phyloP scores from a whole-genome alignment of 2,329 filamentous ascomycete species.

The Aspergillus costaricaensis region DNA sequence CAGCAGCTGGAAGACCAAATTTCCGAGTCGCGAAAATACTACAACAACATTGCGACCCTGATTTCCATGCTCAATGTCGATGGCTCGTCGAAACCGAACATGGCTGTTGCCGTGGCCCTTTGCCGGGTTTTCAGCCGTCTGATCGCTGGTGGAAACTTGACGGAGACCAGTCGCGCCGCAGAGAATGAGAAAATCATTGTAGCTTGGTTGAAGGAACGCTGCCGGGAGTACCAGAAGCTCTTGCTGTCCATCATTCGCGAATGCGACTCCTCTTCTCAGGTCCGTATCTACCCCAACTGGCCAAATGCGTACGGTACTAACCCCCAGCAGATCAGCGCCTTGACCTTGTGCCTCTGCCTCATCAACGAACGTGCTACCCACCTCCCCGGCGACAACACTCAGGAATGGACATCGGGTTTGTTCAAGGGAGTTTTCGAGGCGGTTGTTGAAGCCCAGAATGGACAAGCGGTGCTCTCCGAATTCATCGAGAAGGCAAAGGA shows the following conservation, averaged over 20 bases:
- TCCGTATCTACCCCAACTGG: conserved; percentile 19
- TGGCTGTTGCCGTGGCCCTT: conserved; percentile 75
- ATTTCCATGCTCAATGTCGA: conserved; percentile 61
- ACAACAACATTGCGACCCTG: conserved; percentile 82
- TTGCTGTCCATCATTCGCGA: conserved; percentile 63
- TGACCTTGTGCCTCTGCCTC: conserved; percentile 80
- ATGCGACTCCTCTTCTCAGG: conserved; percentile 60
- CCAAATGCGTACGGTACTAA: conserved; percentile 14
- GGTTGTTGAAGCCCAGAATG: conserved; percentile 60
- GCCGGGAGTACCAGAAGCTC: conserved; percentile 68
- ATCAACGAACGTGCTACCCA: conserved; percentile 75
- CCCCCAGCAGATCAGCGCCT: conserved; percentile 59
- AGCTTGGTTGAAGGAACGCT: conserved; percentile 75
- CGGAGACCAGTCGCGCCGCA: conserved; percentile 63
- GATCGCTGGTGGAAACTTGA: conserved; percentile 71
- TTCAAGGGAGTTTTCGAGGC: conserved; percentile 66
- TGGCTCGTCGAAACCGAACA: conserved; percentile 56
- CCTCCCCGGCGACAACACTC: conserved; percentile 61
- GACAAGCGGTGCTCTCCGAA: conserved; percentile 64
- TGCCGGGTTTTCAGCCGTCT: conserved; percentile 85
- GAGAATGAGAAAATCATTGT: conserved; percentile 75
- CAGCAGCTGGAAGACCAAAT: conserved; percentile 77
- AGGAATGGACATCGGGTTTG: conserved; percentile 68
- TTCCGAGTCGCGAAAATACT: conserved; percentile 81
- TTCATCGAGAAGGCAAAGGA: conserved; percentile 75